These are phyloP conservation scores for Colletotrichum sp. DNA, from an alignment of 2,329 filamentous ascomycete species.

Conservation along the genomic window DNA sequence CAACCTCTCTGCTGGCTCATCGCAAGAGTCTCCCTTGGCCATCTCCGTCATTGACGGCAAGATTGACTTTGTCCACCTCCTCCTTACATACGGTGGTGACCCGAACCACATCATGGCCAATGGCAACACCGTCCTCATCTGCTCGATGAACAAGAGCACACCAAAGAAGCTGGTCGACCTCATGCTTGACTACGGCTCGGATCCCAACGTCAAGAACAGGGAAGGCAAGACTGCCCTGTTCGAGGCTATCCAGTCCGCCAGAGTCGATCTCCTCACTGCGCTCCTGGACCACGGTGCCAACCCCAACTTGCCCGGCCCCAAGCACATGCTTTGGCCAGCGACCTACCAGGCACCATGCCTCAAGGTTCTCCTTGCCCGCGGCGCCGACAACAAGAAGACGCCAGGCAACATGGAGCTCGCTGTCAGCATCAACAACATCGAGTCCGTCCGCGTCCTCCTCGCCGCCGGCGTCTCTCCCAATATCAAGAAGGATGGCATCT, in stretches of 20 bases:
- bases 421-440: constrained; percentile 66
- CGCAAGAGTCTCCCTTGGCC: constrained; percentile 60
- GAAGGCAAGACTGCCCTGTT: constrained; percentile 69
- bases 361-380: constrained; percentile 61
- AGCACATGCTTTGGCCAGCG: constrained; percentile 72
- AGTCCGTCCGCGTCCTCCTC: constrained; percentile 62
- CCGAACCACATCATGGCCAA: constrained; percentile 56
- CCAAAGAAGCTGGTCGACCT: constrained; percentile 61
- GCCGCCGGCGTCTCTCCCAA: constrained; percentile 66
- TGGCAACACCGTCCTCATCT: constrained; percentile 66
- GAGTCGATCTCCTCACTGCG: constrained; percentile 59
- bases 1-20: constrained; percentile 54
- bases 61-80: constrained; percentile 61
- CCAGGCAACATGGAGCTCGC: constrained; percentile 71
- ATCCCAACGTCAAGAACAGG: constrained; percentile 63
- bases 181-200: constrained; percentile 63
- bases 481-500: constrained; percentile 67
- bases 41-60: constrained; percentile 56
- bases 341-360: constrained; percentile 64
- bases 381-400: constrained; percentile 63
- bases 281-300: constrained; percentile 64
- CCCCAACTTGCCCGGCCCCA: constrained; percentile 71
- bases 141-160: constrained; percentile 63
- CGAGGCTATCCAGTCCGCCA: constrained; percentile 60
- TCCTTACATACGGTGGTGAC: constrained; percentile 67